Conservation (phyloP, 768 basidiomycete species). For the Suillus subaureus region DNA sequence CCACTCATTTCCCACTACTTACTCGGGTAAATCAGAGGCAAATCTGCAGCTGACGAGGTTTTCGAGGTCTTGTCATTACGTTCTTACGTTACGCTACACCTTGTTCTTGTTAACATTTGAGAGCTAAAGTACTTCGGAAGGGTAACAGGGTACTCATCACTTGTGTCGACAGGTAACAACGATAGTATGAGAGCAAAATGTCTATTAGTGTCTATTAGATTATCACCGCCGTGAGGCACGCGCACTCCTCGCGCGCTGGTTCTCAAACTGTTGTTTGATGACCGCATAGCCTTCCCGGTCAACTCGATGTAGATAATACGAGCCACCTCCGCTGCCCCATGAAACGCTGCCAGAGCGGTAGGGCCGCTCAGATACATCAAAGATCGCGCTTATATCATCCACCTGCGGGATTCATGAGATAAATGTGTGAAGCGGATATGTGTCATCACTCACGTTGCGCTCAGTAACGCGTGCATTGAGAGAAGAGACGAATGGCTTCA, state of each 20-base stretch:
- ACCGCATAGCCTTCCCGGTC: constrained; percentile 71
- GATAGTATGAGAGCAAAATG: not conserved
- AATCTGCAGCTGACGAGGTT: too few species aligned
- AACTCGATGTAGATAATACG: constrained; percentile 76
- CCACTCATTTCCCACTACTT: too few species aligned
- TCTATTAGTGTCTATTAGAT: not conserved
- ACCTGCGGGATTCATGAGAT: constrained; percentile 43
- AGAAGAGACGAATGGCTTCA: constrained; percentile 82
- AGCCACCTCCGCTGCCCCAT: constrained; percentile 73
- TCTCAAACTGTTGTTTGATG: constrained; percentile 60
- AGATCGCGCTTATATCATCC: constrained; percentile 80
- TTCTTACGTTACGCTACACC: too few species aligned
- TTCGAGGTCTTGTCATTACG: too few species aligned
- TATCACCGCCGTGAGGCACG: constrained; percentile 26
- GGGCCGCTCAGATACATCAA: constrained; percentile 68
- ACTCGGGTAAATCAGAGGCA: too few species aligned
- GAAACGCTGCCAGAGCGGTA: constrained; percentile 80
- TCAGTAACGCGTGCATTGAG: constrained; percentile 76
- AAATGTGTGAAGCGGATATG: not conserved
- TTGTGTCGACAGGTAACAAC: not conserved
- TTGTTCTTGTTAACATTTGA: too few species aligned
- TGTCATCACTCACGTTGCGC: constrained; percentile 61
- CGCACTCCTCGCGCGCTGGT: constrained; percentile 34
- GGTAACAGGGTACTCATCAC: too few species aligned
- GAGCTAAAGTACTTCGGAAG: too few species aligned